Conservation (phyloP, 164 flowering plant species). For the Dillenia suffruticosa region DNA sequence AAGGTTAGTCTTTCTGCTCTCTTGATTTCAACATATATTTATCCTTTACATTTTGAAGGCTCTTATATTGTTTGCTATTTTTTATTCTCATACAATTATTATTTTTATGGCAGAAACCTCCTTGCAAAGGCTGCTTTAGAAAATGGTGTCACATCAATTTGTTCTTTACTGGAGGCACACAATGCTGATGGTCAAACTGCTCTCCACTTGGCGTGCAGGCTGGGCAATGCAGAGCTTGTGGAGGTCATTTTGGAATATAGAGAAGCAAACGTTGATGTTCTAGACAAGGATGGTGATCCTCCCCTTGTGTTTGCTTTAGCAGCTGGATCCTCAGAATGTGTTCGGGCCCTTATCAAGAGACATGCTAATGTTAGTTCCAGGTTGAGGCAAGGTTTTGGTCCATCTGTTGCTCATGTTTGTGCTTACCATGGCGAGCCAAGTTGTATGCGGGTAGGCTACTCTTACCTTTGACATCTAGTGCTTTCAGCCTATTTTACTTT, state of each 20-base stretch:
- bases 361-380: constrained; percentile 79
- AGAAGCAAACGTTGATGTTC: constrained; percentile 81
- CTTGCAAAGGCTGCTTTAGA: constrained; percentile 76
- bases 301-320: constrained; percentile 99
- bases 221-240: constrained; percentile 82
- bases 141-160: constrained; percentile 30
- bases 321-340: constrained; percentile 97
- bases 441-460: constrained; percentile 90
- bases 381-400: constrained; percentile 88
- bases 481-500: neutral
- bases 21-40: constrained; percentile 3
- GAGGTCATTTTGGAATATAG: constrained; percentile 70
- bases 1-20: constrained; percentile 45
- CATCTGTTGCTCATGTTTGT: constrained; percentile 97
- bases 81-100: neutral
- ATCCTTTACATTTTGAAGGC: neutral
- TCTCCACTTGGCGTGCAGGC: constrained; percentile 93
- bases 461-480: neutral
- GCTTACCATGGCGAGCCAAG: constrained; percentile 99
- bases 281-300: constrained; percentile 96
- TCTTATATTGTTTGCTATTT: neutral
- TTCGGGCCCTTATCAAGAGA: constrained; percentile 66
- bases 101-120: constrained; percentile 46
- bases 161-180: constrained; percentile 73
- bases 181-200: constrained; percentile 97